Evolutionary conservation across 345 rosid genomes (phyloP), one percentile per base, ranked within the genome.

Genomic region (Citrus mangshanensis): DNA sequence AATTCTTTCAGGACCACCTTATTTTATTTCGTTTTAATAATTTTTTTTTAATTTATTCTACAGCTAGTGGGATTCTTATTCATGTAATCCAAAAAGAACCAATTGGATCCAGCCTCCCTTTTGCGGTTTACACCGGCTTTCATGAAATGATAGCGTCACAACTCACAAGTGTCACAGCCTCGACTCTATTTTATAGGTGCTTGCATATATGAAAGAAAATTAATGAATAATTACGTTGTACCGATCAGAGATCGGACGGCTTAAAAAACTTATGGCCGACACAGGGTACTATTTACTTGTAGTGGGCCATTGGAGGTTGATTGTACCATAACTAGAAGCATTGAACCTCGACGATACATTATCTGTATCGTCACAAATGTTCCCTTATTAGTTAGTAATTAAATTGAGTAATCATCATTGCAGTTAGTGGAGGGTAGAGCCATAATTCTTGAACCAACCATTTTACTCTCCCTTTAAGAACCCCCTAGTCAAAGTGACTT

Each of bases 251-350:
- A 76, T 65, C 35, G 28, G 8, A 66, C 32, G 79, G 64, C 67
- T 49, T 46, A 16, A 66, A 66, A n/a, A 51, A 24, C 10, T 2
- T 4, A 24, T 56, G 63, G 60, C 73, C 77, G 80, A 77, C 77
- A 77, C 70, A 24, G 34, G 27, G 46, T 32, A 72, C 63, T 68
- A 62, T 40, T 65, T 58, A 76, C 34, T 24, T 37, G 58, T 55
- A 34, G 78, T 58, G 84, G 84, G 84, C 58, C 81, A 38, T 22
- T 19, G 10, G 9, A 35, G 14, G 10, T 16, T 66, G 51, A 49
- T 77, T 40, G 68, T 62, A 30, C 64, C 61, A 34, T n/a, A 61
- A 76, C 40, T 75, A 85, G 77, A 74, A 80, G 76, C 83, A 71
- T 65, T 80, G 83, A 85, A 82, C 74, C 82, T 77, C 66, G 70